phyloP scores from a whole-genome alignment of 306 rosid species.

The Carpinus viminea region DNA sequence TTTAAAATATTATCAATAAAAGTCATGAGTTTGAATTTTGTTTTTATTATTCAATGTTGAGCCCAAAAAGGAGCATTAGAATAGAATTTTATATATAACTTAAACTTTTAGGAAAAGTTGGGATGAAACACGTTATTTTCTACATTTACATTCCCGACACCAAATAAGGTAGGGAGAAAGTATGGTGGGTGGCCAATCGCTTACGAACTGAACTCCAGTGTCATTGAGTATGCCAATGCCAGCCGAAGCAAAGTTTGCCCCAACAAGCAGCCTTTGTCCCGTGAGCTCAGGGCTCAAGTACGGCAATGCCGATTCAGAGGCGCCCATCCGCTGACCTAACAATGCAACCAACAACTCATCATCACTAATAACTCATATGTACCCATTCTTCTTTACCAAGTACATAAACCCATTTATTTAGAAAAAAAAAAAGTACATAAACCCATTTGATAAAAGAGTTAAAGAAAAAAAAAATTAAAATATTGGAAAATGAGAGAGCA shows the following conservation, averaged over 20 bases:
- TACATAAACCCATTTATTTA: too few relatives aligned
- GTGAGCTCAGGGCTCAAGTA: conserved; percentile 68
- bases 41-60: too few relatives aligned
- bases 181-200: conserved; percentile 8
- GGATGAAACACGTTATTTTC: too few relatives aligned
- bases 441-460: neutral
- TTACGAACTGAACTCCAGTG: conserved; percentile 77
- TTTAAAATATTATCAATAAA: too few relatives aligned
- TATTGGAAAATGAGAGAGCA: neutral
- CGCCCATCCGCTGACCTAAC: conserved; percentile 58
- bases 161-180: neutral
- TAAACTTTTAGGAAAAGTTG: too few relatives aligned
- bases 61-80: too few relatives aligned
- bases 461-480: neutral
- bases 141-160: too few relatives aligned
- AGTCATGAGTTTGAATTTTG: too few relatives aligned
- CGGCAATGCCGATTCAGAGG: conserved; percentile 48
- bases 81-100: too few relatives aligned
- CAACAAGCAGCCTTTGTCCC: conserved; percentile 54
- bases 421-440: too few relatives aligned
- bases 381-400: too few relatives aligned
- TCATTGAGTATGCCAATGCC: conserved; percentile 84
- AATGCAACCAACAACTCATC: neutral
- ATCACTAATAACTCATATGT: too few relatives aligned
- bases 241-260: conserved; percentile 84